Base-by-base conservation (phyloP, 2,329 filamentous ascomycete genomes). In the Chalaropsis ovoidea region DNA sequence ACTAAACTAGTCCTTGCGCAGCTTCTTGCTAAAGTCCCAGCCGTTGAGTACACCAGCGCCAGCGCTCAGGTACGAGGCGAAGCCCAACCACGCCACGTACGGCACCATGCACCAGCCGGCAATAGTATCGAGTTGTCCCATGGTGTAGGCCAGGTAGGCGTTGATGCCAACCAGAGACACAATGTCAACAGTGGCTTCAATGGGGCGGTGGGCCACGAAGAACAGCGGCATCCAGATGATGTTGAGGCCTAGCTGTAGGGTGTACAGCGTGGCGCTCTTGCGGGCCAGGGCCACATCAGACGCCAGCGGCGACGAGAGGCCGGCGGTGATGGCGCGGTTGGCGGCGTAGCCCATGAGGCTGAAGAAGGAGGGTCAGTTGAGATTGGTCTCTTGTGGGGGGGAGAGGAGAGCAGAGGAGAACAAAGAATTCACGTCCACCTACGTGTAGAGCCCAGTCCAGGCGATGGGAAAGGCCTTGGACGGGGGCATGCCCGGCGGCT, bases 211-310 rank as follows among this genome's bases (percentile, higher is more conserved):
- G 62, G 87, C 73, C n/a, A 83, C 81, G 73, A 96, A 96, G 81
- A 96, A 96, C 11, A 96, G 81, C 13, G 93, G 93, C 83, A 91
- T 96, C 90, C 90, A 97, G 64, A 87, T 75, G 39, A 95, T 79
- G 74, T 96, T 96, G 63, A 96, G 80, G 11, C 82, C 88, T 6
- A 96, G 85, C 76, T 96, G 92, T 67, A 91, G 79, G 1, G 88
- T 89, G 78, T 96, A 96, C 39, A 96, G 81, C 0, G 87, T 89
- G 67, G 89, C 86, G 70, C 86, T 87, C 69, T 85, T 80, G 73
- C 83, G 82, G 63, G 87, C 84, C 64, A 83, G 76, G 43, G 78
- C 75, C 61, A 83, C 79, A n/a, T 81, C 82, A 19, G 52, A 56
- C 15, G 52, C 52, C 47, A 76, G 74, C 39, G 81, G 77, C 43